Conservation (phyloP, 495 filamentous ascomycete species). For the Neurospora intermedia region DNA sequence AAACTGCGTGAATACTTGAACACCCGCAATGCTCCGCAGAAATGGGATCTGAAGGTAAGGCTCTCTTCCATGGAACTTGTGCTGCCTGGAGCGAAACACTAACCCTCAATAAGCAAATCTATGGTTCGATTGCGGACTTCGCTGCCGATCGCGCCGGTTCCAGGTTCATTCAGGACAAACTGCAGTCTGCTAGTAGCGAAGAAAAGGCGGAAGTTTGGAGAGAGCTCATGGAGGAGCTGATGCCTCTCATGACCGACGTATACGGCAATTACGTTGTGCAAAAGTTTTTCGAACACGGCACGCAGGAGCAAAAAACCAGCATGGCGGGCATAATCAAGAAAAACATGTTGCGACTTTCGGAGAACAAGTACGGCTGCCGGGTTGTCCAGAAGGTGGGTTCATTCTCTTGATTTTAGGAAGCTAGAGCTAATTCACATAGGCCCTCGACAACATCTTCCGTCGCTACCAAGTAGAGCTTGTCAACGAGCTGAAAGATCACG, state of each 20-base stretch:
- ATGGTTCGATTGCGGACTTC: constrained; percentile 83
- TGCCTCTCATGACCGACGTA: constrained; percentile 90
- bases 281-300: constrained; percentile 95
- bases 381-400: constrained; percentile 80
- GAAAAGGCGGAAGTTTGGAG: constrained; percentile 91
- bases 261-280: constrained; percentile 99
- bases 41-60: constrained; percentile 68
- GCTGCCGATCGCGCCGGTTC: constrained; percentile 93
- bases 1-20: constrained; percentile 72
- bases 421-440: constrained; percentile 37
- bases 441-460: constrained; percentile 80
- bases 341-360: constrained; percentile 65
- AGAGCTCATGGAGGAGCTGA: constrained; percentile 70
- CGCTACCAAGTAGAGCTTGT: constrained; percentile 84
- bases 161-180: constrained; percentile 89
- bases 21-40: constrained; percentile 42
- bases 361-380: constrained; percentile 89
- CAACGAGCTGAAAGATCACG: constrained; percentile 68
- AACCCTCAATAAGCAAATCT: constrained; percentile 57
- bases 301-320: constrained; percentile 82
- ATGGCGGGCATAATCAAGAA: constrained; percentile 80
- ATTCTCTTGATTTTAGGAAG: not conserved
- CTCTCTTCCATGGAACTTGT: not conserved
- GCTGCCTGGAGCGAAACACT: not conserved
- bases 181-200: constrained; percentile 91